These are phyloP conservation scores for Quercus robur DNA, from an alignment of 306 rosid genomes.

Conservation along the genomic window DNA sequence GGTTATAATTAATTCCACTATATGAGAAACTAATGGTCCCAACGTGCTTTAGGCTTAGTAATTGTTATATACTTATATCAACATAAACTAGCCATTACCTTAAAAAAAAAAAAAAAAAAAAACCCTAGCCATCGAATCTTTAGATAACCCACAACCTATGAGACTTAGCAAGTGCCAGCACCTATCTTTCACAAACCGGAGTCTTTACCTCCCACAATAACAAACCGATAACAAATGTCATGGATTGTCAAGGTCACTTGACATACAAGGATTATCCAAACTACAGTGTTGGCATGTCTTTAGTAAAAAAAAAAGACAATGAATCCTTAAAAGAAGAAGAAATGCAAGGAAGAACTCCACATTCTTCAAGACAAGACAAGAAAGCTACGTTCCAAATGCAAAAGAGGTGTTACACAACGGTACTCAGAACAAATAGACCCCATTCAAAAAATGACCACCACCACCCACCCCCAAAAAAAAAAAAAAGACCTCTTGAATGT, in stretches of 20 bases:
- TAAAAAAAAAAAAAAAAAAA: too few relatives aligned
- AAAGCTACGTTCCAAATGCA: background rate
- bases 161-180: too few relatives aligned
- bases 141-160: too few relatives aligned
- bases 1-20: background rate
- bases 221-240: background rate
- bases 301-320: background rate
- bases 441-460: background rate
- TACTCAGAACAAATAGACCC: background rate
- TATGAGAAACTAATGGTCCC: background rate
- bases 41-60: background rate
- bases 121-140: too few relatives aligned
- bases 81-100: background rate
- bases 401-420: background rate
- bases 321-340: background rate
- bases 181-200: background rate
- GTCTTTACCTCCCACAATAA: background rate
- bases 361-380: background rate
- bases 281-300: background rate
- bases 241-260: background rate
- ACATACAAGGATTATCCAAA: background rate
- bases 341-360: background rate
- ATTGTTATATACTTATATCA: background rate
- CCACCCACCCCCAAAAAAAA: too few relatives aligned
- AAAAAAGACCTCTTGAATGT: background rate